These are phyloP conservation scores for Sphaerobolus stellatus DNA, from an alignment of 1,284 basidiomycete species.

Conservation along the genomic window DNA sequence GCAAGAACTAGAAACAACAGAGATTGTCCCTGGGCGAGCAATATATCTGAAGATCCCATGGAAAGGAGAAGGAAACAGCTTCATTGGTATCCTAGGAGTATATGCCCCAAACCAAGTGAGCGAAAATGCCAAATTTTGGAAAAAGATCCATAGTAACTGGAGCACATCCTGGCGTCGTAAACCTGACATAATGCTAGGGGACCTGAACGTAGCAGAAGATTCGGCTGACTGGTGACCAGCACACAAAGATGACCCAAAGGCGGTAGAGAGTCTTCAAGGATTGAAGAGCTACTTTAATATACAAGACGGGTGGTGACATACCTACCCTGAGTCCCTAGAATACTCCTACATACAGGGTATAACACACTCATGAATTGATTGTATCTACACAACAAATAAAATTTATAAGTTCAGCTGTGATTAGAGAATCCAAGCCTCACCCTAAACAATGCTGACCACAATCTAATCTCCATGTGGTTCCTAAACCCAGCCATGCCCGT, in stretches of 20 bases:
- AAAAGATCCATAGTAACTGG: conserved; percentile 25
- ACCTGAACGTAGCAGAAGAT: conserved; percentile 45
- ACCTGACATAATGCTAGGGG: conserved; percentile 38
- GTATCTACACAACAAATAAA: conserved; percentile 30
- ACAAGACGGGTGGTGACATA: conserved; percentile 36
- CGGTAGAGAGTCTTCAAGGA: conserved; percentile 16
- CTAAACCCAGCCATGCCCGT: conserved; percentile 21
- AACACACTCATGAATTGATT: conserved; percentile 34
- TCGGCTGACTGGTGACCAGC: conserved; percentile 34
- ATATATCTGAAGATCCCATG: conserved; percentile 10
- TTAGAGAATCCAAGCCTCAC: background rate
- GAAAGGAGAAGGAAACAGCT: conserved; percentile 9
- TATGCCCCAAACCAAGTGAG: conserved; percentile 24
- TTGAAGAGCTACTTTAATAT: conserved; percentile 26
- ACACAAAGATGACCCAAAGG: conserved; percentile 18
- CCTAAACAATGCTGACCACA: conserved; percentile 33
- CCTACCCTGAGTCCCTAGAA: conserved; percentile 22
- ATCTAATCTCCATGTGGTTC: conserved; percentile 26
- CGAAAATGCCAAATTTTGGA: conserved; percentile 24
- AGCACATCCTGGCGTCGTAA: conserved; percentile 7
- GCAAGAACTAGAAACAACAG: no score
- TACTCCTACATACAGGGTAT: conserved; percentile 31
- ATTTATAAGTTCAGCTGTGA: background rate
- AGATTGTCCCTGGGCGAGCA: background rate
- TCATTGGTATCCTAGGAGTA: conserved; percentile 18